A percentile compares a stretch with the other conserved stretches of the same genome.
These are phyloP conservation scores for Auriculariales sp. DNA, from an alignment of 768 basidiomycete genomes.

Conservation along the genomic window DNA sequence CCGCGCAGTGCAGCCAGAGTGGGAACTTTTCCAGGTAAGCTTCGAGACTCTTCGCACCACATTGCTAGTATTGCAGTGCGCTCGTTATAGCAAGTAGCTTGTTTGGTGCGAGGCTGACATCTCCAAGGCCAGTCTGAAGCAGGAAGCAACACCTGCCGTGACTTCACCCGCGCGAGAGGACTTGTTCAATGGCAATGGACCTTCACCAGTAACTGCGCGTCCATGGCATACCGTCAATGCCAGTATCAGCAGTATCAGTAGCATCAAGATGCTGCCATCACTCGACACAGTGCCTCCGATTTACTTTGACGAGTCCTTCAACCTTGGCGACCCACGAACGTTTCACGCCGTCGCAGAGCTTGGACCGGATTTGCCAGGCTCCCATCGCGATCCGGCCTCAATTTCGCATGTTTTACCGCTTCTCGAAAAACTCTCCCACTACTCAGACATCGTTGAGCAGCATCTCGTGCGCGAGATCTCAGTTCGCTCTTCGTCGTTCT, in stretches of 20 bases:
- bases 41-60: not conserved
- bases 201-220: not conserved
- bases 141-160: not conserved
- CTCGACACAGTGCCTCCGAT: constrained; percentile 64
- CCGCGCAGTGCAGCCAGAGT: constrained; percentile 53
- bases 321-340: constrained; percentile 64
- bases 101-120: too few species aligned
- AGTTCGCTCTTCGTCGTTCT: constrained; percentile 83
- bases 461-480: constrained; percentile 91
- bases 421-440: constrained; percentile 80
- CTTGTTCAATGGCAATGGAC: not conserved
- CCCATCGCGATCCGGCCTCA: constrained; percentile 39
- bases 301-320: constrained; percentile 68
- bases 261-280: constrained; percentile 31
- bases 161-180: constrained; percentile 1
- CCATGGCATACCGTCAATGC: not conserved
- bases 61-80: not conserved
- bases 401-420: constrained; percentile 57
- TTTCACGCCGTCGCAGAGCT: constrained; percentile 64
- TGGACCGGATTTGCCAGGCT: constrained; percentile 11
- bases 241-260: too few species aligned
- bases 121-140: too few species aligned
- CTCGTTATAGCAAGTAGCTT: not conserved
- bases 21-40: constrained; percentile 53
- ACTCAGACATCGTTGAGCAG: constrained; percentile 86